Base-by-base conservation (phyloP, 495 filamentous ascomycete genomes). In the Annulohypoxylon stygium region DNA sequence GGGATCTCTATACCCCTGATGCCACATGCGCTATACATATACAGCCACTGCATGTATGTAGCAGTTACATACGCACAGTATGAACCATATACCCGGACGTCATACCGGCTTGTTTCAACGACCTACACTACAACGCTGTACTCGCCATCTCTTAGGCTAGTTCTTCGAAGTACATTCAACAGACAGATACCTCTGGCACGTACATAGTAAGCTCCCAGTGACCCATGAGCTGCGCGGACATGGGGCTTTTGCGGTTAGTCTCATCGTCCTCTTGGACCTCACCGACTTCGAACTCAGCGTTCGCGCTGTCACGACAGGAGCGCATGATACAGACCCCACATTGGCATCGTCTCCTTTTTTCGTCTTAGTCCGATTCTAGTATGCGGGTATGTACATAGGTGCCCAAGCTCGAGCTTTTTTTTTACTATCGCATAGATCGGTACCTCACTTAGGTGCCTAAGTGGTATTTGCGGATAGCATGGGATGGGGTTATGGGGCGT, bases 251-350 rank as follows among this genome's bases (percentile, higher is more conserved):
- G 0, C 5, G 45, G n/a, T 39, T 57, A 37, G 16, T 41, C 59
- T 57, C 30, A 6, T 63, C 16, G 4, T n/a, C n/a, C n/a, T n/a
- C n/a, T 63, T 63, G 58, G 23, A 37, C 26, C 55, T 26, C 66
- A 68, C 65, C 65, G 65, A 68, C 59, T 59, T 47, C 39, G 39
- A 43, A n/a, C n/a, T n/a, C n/a, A n/a, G n/a, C 14, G 39, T n/a
- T n/a, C 14, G 2, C 11, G 53, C 53, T 25, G 53, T 63, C 34
- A 25, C 39, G 18, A 6, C 23, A 65, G 33, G 9, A 60, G 4
- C 25, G 14, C 39, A 43, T 43, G 39, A 43, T 53, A 20, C 55
- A 47, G 36, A 36, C 59, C 60, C 59, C 60, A 61, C 67, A 43
- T 50, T 58, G 11, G 39, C 57, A 39, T 50, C 30, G 33, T 18